These are phyloP conservation scores for Ogataea thermomethanolica DNA, from an alignment of 805 yeast genomes.

Conservation along the genomic window DNA sequence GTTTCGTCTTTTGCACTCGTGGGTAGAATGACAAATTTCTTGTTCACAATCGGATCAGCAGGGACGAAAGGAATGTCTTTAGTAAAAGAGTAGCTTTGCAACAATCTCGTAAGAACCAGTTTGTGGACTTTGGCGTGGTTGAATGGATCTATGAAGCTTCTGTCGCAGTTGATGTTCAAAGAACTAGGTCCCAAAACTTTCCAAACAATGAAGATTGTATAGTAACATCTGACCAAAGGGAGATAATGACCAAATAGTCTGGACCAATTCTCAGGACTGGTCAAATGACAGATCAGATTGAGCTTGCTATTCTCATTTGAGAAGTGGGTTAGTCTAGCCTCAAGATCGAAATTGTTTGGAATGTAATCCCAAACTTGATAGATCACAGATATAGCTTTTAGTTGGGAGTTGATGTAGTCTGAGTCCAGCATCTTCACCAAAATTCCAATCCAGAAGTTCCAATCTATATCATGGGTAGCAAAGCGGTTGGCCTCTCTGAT, in stretches of 20 bases:
- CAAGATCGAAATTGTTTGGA: slow-evolving; percentile 34
- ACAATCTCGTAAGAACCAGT: slow-evolving; percentile 33
- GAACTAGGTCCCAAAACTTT: slow-evolving; percentile 40
- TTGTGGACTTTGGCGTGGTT: slow-evolving; percentile 13
- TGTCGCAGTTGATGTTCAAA: slow-evolving; percentile 5
- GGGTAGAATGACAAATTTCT: slow-evolving; percentile 44
- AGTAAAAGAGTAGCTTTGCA: slow-evolving; percentile 25
- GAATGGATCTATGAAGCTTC: slow-evolving; percentile 19
- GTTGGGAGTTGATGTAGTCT: slow-evolving; percentile 57
- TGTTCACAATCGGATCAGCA: slow-evolving; percentile 42
- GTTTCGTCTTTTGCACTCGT: slow-evolving; percentile 16
- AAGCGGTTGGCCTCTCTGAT: slow-evolving; percentile 13
- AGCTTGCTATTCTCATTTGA: slow-evolving; percentile 41
- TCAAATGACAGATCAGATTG: slow-evolving; percentile 52
- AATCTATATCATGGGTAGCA: slow-evolving; percentile 41
- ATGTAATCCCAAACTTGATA: slow-evolving; percentile 74
- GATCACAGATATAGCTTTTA: slow-evolving; percentile 60
- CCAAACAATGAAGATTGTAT: slow-evolving; percentile 65
- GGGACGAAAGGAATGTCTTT: slow-evolving; percentile 22
- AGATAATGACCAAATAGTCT: slow-evolving; percentile 73
- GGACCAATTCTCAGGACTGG: slow-evolving; percentile 49
- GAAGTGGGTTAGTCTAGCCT: slow-evolving; percentile 38
- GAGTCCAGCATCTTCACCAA: slow-evolving; percentile 56
- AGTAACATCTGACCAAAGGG: slow-evolving; percentile 70
- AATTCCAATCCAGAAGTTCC: slow-evolving; percentile 76